These are phyloP conservation scores for Trichoderma asperelloides DNA, from an alignment of 495 filamentous ascomycete genomes.

Conservation along the genomic window DNA sequence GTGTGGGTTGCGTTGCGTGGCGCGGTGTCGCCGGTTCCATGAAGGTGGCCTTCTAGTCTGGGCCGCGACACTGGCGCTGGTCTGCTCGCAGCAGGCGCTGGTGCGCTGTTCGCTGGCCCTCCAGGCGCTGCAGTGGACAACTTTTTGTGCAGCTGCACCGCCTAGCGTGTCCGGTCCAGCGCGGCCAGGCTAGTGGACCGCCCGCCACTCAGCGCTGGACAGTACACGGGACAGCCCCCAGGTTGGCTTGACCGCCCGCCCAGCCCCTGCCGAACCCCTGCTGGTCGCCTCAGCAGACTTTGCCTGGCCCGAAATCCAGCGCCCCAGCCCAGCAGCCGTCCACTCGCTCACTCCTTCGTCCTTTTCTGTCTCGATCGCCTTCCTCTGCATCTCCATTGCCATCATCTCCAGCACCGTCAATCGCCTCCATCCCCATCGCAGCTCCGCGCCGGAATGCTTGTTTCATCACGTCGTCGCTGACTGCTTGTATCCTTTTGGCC, in stretches of 20 bases:
- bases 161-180: constrained; percentile 1
- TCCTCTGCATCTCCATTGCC: not conserved
- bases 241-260: constrained; percentile 6
- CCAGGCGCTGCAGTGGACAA: not conserved
- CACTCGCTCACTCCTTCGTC: constrained; percentile 3
- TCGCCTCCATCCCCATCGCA: not conserved
- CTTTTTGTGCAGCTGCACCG: not conserved
- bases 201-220: constrained; percentile 5
- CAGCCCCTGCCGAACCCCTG: constrained; percentile 4
- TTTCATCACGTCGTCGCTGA: constrained; percentile 1
- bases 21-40: constrained; percentile 3
- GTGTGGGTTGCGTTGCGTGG: not conserved
- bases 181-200: constrained; percentile 5
- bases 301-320: not conserved
- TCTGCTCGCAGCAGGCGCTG: not conserved
- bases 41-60: not conserved
- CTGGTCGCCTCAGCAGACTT: constrained; percentile 1
- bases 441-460: not conserved
- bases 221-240: constrained; percentile 6
- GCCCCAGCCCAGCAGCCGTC: not conserved
- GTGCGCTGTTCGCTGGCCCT: not conserved
- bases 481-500: constrained; percentile 5
- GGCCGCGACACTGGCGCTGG: not conserved
- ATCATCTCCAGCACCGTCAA: not conserved
- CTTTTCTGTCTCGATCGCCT: not conserved